Percentiles rank a stretch among this genome's conserved stretches.
These are phyloP conservation scores for Apiospora pterosperma DNA, from an alignment of 2,329 filamentous ascomycete genomes.

Conservation along the genomic window DNA sequence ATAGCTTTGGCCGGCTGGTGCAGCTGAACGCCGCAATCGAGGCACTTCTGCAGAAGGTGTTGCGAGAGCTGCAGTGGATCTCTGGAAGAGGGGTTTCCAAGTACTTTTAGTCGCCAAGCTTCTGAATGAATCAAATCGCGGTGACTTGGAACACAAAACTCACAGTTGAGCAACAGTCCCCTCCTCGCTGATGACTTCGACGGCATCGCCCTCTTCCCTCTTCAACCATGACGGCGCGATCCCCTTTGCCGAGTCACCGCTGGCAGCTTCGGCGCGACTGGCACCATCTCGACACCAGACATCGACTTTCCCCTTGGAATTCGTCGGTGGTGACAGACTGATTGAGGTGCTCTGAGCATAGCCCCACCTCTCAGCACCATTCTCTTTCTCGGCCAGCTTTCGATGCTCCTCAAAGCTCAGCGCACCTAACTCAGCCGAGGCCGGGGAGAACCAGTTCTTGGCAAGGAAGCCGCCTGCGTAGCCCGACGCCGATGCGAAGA, in stretches of 20 bases:
- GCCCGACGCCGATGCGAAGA: slow-evolving; percentile 73
- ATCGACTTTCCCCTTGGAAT: slow-evolving; percentile 44
- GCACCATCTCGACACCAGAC: slow-evolving; percentile 66
- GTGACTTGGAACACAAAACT: slow-evolving; percentile 23
- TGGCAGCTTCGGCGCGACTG: slow-evolving; percentile 55
- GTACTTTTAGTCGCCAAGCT: not conserved
- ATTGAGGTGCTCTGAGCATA: slow-evolving; percentile 55
- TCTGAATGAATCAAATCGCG: not conserved
- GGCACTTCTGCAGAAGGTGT: slow-evolving; percentile 58
- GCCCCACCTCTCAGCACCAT: slow-evolving; percentile 51
- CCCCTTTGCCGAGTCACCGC: slow-evolving; percentile 29
- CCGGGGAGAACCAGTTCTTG: slow-evolving; percentile 65
- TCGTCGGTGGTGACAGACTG: slow-evolving; percentile 37
- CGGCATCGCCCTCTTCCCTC: slow-evolving; percentile 46
- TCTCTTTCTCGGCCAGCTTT: slow-evolving; percentile 56
- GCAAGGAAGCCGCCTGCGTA: slow-evolving; percentile 73
- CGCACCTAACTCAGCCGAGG: slow-evolving; percentile 55
- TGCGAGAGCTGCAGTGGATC: slow-evolving; percentile 65
- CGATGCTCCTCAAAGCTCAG: slow-evolving; percentile 69
- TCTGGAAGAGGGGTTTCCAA: slow-evolving; percentile 31
- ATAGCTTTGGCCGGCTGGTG: slow-evolving; percentile 61
- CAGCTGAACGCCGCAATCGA: slow-evolving; percentile 59
- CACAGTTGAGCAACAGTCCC: slow-evolving; percentile 63
- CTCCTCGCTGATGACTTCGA: slow-evolving; percentile 60
- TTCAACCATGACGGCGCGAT: slow-evolving; percentile 56